phyloP scores from a whole-genome alignment of 2,329 filamentous ascomycete genomes.

The Tolypocladium paradoxum region DNA sequence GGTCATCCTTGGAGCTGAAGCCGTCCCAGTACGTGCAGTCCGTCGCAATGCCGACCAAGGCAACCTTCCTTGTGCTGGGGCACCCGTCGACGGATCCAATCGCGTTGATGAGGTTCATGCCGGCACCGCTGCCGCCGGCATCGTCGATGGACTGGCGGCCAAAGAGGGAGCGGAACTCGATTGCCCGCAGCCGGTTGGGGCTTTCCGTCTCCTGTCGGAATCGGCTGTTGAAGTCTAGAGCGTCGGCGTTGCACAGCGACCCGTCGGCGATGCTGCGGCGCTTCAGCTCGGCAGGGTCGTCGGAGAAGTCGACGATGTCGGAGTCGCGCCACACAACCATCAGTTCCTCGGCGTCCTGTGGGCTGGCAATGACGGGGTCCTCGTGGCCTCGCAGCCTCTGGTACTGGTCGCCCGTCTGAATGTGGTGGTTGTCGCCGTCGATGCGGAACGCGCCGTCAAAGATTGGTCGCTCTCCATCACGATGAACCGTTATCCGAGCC shows the following conservation, averaged over 20 bases:
- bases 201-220: constrained; percentile 38
- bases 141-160: constrained; percentile 63
- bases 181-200: constrained; percentile 45
- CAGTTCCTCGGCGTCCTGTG: constrained; percentile 49
- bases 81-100: constrained; percentile 82
- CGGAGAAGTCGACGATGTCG: constrained; percentile 47
- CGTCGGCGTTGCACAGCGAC: constrained; percentile 62
- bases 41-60: constrained; percentile 81
- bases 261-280: constrained; percentile 33
- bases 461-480: constrained; percentile 66
- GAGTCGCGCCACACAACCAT: constrained; percentile 93
- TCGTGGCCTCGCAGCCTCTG: constrained; percentile 56
- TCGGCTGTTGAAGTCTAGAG: constrained; percentile 74
- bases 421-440: constrained; percentile 72
- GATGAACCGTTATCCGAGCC: constrained; percentile 69
- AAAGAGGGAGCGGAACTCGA: constrained; percentile 56
- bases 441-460: constrained; percentile 88
- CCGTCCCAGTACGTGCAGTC: constrained; percentile 78
- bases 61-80: constrained; percentile 80
- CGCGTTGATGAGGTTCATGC: constrained; percentile 61
- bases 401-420: constrained; percentile 69
- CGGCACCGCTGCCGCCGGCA: constrained; percentile 54
- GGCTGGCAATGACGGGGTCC: constrained; percentile 54
- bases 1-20: constrained; percentile 53
- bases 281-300: constrained; percentile 51